Percentiles rank a stretch among this genome's conserved stretches.
Conservation (phyloP, 169 alveolate species). For the Eimeria necatrix region DNA sequence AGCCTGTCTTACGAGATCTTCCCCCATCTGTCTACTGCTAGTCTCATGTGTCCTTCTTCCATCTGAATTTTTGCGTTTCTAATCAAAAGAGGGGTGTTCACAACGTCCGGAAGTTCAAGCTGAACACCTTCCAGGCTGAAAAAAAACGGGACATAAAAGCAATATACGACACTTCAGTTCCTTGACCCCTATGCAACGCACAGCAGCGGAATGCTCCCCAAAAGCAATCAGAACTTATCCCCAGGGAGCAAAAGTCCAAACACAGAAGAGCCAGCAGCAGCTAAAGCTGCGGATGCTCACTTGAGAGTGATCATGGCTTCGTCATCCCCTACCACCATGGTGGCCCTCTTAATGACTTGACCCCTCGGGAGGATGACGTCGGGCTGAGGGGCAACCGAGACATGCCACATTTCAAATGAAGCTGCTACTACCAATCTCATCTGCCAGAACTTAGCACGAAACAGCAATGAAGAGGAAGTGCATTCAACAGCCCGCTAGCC, state of each 20-base stretch:
- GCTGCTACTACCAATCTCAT: too few species aligned
- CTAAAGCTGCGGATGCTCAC: slow-evolving; percentile 23
- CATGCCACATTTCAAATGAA: too few species aligned
- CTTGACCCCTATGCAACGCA: too few species aligned
- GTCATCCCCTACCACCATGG: slow-evolving; percentile 76
- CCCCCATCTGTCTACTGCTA: slow-evolving; percentile 79
- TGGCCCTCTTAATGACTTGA: slow-evolving; percentile 30
- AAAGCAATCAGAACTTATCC: too few species aligned
- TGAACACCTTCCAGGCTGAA: slow-evolving; percentile 71
- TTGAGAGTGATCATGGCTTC: slow-evolving; percentile 74
- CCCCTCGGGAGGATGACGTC: slow-evolving; percentile 72
- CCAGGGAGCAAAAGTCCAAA: neutral
- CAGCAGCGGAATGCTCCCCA: neutral
- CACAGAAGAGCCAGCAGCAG: neutral
- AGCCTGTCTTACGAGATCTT: slow-evolving; percentile 56
- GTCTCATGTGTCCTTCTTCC: slow-evolving; percentile 79
- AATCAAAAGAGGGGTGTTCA: slow-evolving; percentile 67
- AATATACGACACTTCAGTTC: too few species aligned
- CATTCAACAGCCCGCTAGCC: neutral
- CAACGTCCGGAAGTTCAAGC: slow-evolving; percentile 76
- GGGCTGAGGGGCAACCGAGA: slow-evolving; percentile 26
- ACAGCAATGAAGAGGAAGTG: too few species aligned
- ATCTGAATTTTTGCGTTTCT: slow-evolving; percentile 68
- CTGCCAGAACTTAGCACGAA: too few species aligned
- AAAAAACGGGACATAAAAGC: neutral